Percentiles rank a stretch among this genome's conserved stretches.
Evolutionary conservation across 805 yeast species (phyloP).

Genomic region (Ogataea neopini): DNA sequence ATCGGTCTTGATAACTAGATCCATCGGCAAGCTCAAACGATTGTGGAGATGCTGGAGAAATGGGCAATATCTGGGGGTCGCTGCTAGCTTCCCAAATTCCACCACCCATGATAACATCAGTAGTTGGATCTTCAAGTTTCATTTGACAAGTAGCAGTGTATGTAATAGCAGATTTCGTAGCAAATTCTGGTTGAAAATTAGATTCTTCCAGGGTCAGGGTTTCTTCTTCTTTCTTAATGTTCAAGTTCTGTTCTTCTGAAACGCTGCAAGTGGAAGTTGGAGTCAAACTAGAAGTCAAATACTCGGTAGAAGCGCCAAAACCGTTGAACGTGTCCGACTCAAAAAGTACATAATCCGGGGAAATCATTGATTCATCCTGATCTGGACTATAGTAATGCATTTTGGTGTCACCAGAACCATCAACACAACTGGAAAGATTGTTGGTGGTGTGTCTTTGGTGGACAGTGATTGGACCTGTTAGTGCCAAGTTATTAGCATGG

Average conservation of each 20-base stretch:
- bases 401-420: conserved; percentile 7
- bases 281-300: conserved; percentile 9
- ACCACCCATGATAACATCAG: neutral
- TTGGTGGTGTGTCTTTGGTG: conserved; percentile 12
- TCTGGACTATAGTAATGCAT: conserved; percentile 2
- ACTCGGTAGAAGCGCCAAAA: conserved; percentile 6
- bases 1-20: neutral
- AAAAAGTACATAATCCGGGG: conserved; percentile 16
- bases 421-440: conserved; percentile 10
- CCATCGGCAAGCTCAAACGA: neutral
- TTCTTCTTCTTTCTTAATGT: neutral
- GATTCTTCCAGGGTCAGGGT: neutral
- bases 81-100: conserved; percentile 1
- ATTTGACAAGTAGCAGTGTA: neutral
- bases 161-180: neutral
- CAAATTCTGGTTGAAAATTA: neutral
- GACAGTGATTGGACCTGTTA: neutral
- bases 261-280: conserved; percentile 14
- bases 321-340: conserved; percentile 12
- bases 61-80: neutral
- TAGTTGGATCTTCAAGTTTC: conserved; percentile 1
- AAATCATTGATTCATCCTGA: conserved; percentile 10
- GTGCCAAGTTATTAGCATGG: neutral
- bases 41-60: conserved; percentile 1
- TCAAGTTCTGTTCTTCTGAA: conserved; percentile 1